phyloP scores from a whole-genome alignment of 352 stramenopile species.

The Phytophthora syringae region DNA sequence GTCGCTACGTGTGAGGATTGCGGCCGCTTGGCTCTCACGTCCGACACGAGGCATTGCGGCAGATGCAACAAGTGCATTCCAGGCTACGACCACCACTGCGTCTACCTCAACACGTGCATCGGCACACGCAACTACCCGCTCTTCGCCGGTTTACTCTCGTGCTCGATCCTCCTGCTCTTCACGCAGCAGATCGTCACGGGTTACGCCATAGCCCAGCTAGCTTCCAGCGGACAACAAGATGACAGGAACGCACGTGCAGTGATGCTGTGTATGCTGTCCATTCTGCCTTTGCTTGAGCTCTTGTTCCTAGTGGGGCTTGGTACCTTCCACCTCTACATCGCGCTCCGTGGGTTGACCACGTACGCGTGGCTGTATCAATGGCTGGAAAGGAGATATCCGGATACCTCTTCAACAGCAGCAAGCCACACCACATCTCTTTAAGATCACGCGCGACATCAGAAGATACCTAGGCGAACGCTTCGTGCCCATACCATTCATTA shows the following conservation, averaged over 20 bases:
- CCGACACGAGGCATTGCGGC: constrained; percentile 84
- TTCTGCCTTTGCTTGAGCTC: constrained; percentile 60
- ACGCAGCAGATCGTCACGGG: constrained; percentile 60
- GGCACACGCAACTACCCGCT: constrained; percentile 74
- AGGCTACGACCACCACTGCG: constrained; percentile 96
- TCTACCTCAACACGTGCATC: constrained; percentile 95
- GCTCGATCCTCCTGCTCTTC: constrained; percentile 56
- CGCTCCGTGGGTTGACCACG: constrained; percentile 50
- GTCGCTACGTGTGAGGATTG: constrained; percentile 45
- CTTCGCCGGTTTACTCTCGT: constrained; percentile 66
- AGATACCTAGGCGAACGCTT: constrained; percentile 9
- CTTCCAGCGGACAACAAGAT: constrained; percentile 1
- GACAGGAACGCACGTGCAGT: constrained; percentile 18
- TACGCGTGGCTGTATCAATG: constrained; percentile 68
- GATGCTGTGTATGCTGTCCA: constrained; percentile 43
- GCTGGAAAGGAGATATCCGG: constrained; percentile 24
- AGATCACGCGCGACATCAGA: background rate
- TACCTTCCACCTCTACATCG: constrained; percentile 73
- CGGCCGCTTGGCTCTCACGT: constrained; percentile 23
- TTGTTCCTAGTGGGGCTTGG: constrained; percentile 64
- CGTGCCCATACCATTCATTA: constrained; percentile 14
- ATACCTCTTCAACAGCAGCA: background rate
- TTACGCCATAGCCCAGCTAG: constrained; percentile 46
- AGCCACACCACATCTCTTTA: constrained; percentile 18
- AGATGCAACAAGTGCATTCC: constrained; percentile 95